A percentile compares a stretch with the other conserved stretches of the same genome.
Conservation (phyloP, 441 rosid species). For the Kokia cookei region DNA sequence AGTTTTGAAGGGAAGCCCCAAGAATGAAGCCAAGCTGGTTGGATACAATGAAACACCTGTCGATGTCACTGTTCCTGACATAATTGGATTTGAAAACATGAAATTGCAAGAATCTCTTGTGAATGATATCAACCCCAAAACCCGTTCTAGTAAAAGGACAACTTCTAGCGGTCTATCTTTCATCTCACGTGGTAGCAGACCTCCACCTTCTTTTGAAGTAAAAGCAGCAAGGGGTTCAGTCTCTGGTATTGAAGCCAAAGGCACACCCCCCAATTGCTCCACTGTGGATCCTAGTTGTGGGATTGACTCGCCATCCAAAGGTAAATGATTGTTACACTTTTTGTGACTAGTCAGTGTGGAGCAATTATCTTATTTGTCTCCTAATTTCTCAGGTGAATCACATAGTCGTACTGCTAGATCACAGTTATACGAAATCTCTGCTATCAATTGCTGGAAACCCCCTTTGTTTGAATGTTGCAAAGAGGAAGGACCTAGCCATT, state of each 20-base stretch:
- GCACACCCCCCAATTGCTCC: conserved; percentile 13
- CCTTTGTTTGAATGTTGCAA: conserved; percentile 68
- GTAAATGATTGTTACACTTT: conserved; percentile 15
- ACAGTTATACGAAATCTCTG: conserved; percentile 60
- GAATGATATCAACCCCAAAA: conserved; percentile 13
- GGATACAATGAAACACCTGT: conserved; percentile 78
- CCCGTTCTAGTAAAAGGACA: conserved; percentile 11
- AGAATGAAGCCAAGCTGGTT: conserved; percentile 65
- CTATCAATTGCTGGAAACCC: conserved; percentile 67
- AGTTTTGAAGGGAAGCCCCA: conserved; percentile 44
- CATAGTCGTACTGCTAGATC: conserved; percentile 48
- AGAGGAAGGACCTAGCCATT: conserved; percentile 81
- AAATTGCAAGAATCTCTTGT: conserved; percentile 22
- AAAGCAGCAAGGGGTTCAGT: background rate
- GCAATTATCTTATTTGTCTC: conserved; percentile 9
- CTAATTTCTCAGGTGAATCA: conserved; percentile 36
- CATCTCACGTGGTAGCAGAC: conserved; percentile 22
- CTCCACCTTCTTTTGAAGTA: background rate
- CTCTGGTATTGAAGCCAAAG: conserved; percentile 15
- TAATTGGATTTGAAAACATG: conserved; percentile 20
- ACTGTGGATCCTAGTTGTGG: conserved; percentile 21
- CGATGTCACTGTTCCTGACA: conserved; percentile 35
- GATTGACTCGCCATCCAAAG: conserved; percentile 15
- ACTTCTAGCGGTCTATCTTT: conserved; percentile 1
- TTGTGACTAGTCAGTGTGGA: conserved; percentile 1